These are phyloP conservation scores for Hansenula sp. DNA, from an alignment of 1,139 yeast species.

Conservation along the genomic window DNA sequence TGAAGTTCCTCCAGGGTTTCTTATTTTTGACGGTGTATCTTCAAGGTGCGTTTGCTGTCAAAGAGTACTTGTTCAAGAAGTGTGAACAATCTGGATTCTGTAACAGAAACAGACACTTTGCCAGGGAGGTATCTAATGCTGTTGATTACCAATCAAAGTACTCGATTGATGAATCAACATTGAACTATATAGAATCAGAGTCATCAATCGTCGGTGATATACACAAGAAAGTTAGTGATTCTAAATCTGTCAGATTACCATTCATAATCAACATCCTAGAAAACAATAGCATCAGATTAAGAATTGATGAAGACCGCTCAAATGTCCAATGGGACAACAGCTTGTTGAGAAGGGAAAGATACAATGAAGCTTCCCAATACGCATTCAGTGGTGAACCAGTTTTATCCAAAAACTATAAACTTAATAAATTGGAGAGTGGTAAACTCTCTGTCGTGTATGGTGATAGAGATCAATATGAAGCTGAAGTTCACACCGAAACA, in stretches of 20 bases:
- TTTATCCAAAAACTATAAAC: conserved; percentile 6
- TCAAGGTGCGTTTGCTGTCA: conserved; percentile 23
- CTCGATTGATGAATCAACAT: conserved; percentile 40
- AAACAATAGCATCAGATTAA: conserved; percentile 53
- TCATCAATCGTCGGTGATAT: conserved; percentile 41
- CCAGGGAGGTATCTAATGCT: conserved; percentile 38
- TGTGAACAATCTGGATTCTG: conserved; percentile 89
- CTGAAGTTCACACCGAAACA: conserved; percentile 44
- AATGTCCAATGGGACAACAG: conserved; percentile 28
- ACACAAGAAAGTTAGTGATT: conserved; percentile 31
- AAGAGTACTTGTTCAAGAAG: conserved; percentile 69
- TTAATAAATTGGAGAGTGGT: conserved; percentile 20
- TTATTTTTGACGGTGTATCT: not conserved
- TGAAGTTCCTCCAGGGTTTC: conserved; percentile 1
- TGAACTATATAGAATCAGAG: conserved; percentile 28
- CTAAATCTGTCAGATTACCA: conserved; percentile 35
- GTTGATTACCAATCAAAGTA: conserved; percentile 45
- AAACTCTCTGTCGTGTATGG: conserved; percentile 39
- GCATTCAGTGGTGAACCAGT: conserved; percentile 39
- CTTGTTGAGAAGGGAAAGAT: conserved; percentile 41
- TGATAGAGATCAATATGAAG: conserved; percentile 29
- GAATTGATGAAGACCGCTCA: conserved; percentile 58
- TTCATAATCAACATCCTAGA: conserved; percentile 53
- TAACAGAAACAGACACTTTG: conserved; percentile 71
- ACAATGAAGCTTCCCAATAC: conserved; percentile 58